Evolutionary conservation across 1,139 yeast genomes (phyloP).

Genomic region (Magnusiomyces paraingens): DNA sequence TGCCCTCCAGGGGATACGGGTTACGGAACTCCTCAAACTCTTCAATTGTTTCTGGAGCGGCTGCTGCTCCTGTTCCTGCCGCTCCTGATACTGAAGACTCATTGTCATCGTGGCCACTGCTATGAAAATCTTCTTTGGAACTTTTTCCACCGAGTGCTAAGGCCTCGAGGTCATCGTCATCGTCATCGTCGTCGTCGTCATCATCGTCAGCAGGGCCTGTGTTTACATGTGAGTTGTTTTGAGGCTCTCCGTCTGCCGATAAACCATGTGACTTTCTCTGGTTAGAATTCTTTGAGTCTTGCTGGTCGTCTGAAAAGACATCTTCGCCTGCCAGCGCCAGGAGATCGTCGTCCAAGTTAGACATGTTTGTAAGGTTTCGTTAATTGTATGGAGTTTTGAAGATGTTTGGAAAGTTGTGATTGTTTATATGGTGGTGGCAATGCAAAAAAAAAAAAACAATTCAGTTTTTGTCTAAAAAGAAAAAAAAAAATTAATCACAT

Average conservation of each 20-base stretch:
- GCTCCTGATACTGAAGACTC: too few relatives aligned
- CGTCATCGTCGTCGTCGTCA: conserved; percentile 30
- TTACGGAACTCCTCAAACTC: conserved; percentile 37
- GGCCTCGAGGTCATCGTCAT: conserved; percentile 34
- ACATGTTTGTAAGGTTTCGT: conserved; percentile 20
- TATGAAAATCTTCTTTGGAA: not conserved
- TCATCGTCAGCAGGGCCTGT: conserved; percentile 29
- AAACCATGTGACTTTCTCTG: not conserved
- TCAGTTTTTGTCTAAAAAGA: too few relatives aligned
- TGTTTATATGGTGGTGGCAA: too few relatives aligned
- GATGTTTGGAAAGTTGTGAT: too few relatives aligned
- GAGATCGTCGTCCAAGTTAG: conserved; percentile 57
- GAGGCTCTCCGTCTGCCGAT: conserved; percentile 2
- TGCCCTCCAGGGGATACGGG: conserved; percentile 93
- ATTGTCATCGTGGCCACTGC: conserved; percentile 24
- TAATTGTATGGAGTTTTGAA: not conserved
- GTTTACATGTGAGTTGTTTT: not conserved
- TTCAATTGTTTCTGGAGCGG: conserved; percentile 19
- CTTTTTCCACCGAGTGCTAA: conserved; percentile 21
- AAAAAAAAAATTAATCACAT: too few relatives aligned
- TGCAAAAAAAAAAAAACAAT: too few relatives aligned
- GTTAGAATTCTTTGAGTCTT: conserved; percentile 4
- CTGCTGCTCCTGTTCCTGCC: conserved; percentile 20
- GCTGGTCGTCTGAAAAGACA: conserved; percentile 22
- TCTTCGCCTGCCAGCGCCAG: conserved; percentile 74